Percentiles rank a stretch among this genome's conserved stretches.
Evolutionary conservation across 495 filamentous ascomycete species (phyloP).

Genomic region (Penicillium bovifimosum): DNA sequence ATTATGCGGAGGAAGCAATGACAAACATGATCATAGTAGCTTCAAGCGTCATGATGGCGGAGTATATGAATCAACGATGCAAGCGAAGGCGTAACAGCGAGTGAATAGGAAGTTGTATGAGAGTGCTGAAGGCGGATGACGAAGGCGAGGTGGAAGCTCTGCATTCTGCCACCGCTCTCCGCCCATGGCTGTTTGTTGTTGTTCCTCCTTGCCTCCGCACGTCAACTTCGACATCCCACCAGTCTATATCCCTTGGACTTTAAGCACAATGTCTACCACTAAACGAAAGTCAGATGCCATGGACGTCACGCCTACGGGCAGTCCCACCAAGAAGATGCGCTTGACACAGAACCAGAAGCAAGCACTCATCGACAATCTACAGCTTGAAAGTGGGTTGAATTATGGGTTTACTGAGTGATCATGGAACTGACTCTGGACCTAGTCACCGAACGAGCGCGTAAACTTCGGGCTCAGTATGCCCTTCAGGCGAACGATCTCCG

Average conservation of each 20-base stretch:
- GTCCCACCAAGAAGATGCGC: conserved; percentile 55
- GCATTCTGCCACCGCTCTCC: conserved; percentile 21
- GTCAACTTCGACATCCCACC: conserved; percentile 9
- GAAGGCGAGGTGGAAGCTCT: conserved; percentile 18
- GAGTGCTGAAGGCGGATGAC: conserved; percentile 13
- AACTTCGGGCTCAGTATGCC: conserved; percentile 84
- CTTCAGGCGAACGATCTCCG: conserved; percentile 78
- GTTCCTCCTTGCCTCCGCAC: conserved; percentile 14
- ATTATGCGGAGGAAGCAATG: conserved; percentile 14
- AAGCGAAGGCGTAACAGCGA: conserved; percentile 3
- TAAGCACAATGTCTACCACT: conserved; percentile 46
- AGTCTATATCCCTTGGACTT: conserved; percentile 10
- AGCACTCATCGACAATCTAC: conserved; percentile 84
- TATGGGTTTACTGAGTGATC: not conserved
- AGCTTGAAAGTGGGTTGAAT: conserved; percentile 72
- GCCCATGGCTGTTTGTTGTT: conserved; percentile 29
- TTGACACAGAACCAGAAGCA: conserved; percentile 80
- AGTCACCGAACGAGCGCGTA: conserved; percentile 91
- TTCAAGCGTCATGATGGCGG: conserved; percentile 62
- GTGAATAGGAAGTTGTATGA: conserved; percentile 7
- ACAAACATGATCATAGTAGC: conserved; percentile 70
- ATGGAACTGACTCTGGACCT: not conserved
- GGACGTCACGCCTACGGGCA: conserved; percentile 45
- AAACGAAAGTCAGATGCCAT: conserved; percentile 54
- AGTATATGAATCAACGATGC: conserved; percentile 4